Conservation (phyloP, 257 asterid species). For the Nicotiana undulata region DNA sequence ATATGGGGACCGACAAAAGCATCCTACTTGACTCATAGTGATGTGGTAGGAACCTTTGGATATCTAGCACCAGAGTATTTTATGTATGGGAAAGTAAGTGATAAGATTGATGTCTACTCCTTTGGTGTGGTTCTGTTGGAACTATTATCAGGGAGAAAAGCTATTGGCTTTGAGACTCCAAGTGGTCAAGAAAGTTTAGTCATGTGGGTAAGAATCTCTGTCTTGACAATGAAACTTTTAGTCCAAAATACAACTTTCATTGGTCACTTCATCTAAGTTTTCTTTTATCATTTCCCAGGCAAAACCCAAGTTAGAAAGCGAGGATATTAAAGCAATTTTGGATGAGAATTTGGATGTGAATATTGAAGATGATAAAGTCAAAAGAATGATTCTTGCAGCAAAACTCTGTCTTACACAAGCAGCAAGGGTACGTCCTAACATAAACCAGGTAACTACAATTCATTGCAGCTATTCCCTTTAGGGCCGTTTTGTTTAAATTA, state of each 20-base stretch:
- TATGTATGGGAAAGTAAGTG: conserved; percentile 92
- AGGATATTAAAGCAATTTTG: conserved; percentile 47
- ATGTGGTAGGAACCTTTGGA: conserved; percentile 94
- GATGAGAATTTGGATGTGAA: conserved; percentile 51
- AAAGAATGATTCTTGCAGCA: conserved; percentile 70
- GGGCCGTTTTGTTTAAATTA: no score
- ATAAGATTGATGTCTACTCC: conserved; percentile 89
- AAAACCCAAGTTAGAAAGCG: conserved; percentile 59
- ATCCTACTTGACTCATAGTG: conserved; percentile 55
- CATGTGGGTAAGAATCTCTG: conserved; percentile 68
- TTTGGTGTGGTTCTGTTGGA: conserved; percentile 93
- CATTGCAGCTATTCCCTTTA: not conserved
- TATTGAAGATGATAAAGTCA: conserved; percentile 46
- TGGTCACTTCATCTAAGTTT: not conserved
- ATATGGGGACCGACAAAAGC: conserved; percentile 73
- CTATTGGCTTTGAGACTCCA: conserved; percentile 55
- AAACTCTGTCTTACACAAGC: conserved; percentile 76
- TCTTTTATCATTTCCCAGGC: conserved; percentile 34
- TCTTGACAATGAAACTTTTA: not conserved
- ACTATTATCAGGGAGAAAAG: conserved; percentile 76
- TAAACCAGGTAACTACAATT: conserved; percentile 45
- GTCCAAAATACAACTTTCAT: not conserved
- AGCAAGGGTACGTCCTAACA: conserved; percentile 76
- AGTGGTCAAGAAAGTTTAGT: conserved; percentile 78
- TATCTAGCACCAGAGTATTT: conserved; percentile 98